A percentile compares a stretch with the other conserved stretches of the same genome.
Evolutionary conservation across 1,139 yeast species (phyloP).

Genomic region (Diutina neorugosa): DNA sequence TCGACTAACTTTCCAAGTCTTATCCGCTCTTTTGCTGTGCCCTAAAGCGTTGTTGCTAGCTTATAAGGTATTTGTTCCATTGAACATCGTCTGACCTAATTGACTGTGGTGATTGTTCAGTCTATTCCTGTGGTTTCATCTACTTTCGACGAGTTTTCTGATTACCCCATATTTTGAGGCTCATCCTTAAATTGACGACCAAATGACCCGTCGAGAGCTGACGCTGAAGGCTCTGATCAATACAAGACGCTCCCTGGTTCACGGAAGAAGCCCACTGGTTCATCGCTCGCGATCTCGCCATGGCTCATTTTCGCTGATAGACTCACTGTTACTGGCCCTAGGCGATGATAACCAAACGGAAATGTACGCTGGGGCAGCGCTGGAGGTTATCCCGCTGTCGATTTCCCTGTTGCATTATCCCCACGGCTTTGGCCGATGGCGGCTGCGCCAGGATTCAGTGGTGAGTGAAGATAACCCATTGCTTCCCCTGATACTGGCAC

Average conservation of each 20-base stretch:
- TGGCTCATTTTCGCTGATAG: conserved; percentile 30
- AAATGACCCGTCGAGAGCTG: not conserved
- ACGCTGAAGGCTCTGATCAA: not conserved
- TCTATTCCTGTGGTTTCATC: no score
- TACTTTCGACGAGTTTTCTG: no score
- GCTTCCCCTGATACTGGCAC: conserved; percentile 8
- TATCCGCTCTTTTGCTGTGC: not conserved
- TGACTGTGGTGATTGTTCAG: not conserved
- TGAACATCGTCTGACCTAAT: no score
- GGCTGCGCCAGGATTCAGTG: conserved; percentile 16
- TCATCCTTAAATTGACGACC: not conserved
- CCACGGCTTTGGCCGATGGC: conserved; percentile 30
- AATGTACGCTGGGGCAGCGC: conserved; percentile 83
- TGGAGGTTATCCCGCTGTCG: conserved; percentile 83
- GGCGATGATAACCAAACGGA: conserved; percentile 47
- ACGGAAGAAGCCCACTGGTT: not conserved
- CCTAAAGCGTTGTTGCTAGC: not conserved
- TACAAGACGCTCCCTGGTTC: not conserved
- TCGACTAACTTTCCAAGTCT: not conserved
- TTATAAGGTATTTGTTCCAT: not conserved
- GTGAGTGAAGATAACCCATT: conserved; percentile 27
- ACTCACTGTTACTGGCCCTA: conserved; percentile 15
- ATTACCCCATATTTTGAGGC: no score
- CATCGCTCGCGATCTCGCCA: conserved; percentile 15
- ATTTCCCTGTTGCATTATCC: conserved; percentile 79